Evolutionary conservation across 768 basidiomycete species (phyloP), one percentile per base, ranked within the genome.

Genomic region (Trametes cingulata): DNA sequence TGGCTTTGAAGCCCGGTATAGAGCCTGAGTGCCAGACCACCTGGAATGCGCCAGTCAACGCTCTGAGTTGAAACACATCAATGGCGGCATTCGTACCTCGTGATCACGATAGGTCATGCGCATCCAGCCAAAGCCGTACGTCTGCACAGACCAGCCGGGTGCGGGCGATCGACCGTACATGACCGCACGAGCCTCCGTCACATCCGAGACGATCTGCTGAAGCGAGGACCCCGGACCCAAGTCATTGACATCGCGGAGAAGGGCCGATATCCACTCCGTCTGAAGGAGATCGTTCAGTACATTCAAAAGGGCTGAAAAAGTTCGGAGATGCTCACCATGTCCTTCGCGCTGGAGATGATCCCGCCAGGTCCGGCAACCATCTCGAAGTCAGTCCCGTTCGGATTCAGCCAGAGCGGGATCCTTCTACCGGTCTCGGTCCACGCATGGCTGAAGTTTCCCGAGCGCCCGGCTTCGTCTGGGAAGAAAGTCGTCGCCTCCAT

Each of bases 61-160:
- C 43, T 39, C 40, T 6, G 17, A 40, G 29, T 5, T 2, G 1
- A 41, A 13, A 14, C 6, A 8, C 24, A 25, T 27, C 42, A 19
- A 33, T 17, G 27, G 37, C 48, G 24, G 22, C 15, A 10, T 7
- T 10, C 69, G 42, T 60, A 80, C 79, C 25, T 80, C 75, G 52
- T 79, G 76, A 0, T 76, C 80, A 1, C 67, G 69, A 52, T 77
- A 78, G 1, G 79, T 74, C 7, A 17, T 47, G 7, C 76, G 70
- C 40, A n/a, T 35, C 79, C 80, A 81, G 4, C 81, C 80, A 65
- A 78, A 63, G 2, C 76, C 78, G 61, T 81, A 82, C 6, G 71
- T 76, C 1, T 40, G 14, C 37, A 77, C 62, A 0, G 78, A 77
- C 0, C 62, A n/a, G 6, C 65, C 64, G 1, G 66, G 51, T 0